Percentiles rank a stretch among this genome's conserved stretches.
These are phyloP conservation scores for Kwoniella shivajii DNA, from an alignment of 1,284 basidiomycete species.

Conservation along the genomic window DNA sequence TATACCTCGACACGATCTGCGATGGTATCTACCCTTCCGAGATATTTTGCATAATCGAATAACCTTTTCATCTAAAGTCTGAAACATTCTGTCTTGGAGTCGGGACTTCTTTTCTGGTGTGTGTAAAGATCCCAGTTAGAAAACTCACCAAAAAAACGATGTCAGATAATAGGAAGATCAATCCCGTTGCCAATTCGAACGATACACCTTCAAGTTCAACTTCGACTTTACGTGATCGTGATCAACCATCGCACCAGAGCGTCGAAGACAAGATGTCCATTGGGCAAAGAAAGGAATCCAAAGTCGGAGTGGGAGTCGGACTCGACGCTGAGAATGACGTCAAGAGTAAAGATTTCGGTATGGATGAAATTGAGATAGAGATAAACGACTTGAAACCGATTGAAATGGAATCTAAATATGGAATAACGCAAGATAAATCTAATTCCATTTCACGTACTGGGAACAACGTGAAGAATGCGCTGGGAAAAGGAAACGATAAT, in stretches of 20 bases:
- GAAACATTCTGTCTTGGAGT: no score
- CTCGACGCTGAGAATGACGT: not conserved
- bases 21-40: no score
- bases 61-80: no score
- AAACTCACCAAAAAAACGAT: not conserved
- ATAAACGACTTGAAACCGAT: no score
- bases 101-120: no score
- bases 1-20: no score
- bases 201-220: slow-evolving; percentile 9
- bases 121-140: no score
- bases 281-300: no score
- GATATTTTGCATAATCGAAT: no score
- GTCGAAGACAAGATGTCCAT: no score
- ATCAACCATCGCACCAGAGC: no score
- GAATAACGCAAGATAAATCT: not conserved
- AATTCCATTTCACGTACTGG: not conserved
- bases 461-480: not conserved
- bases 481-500: not conserved
- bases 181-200: not conserved
- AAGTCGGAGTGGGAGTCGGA: not conserved
- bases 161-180: not conserved
- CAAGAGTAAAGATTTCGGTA: slow-evolving; percentile 3
- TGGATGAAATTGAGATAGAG: not conserved
- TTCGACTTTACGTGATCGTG: not conserved
- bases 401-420: not conserved